These are phyloP conservation scores for Penicillium sp. DNA, from an alignment of 2,329 filamentous ascomycete species.

Conservation along the genomic window DNA sequence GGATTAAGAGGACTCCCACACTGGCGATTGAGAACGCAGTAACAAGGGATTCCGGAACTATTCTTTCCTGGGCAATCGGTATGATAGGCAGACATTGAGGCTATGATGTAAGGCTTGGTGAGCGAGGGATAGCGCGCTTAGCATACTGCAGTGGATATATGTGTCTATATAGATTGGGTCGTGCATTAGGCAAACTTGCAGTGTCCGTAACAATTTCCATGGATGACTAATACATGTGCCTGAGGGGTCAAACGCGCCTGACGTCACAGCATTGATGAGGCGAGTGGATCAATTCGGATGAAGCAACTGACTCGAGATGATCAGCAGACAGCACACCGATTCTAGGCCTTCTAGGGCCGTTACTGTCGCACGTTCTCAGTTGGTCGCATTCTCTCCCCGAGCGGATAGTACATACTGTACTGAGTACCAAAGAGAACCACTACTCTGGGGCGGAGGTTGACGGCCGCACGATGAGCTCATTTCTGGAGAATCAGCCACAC, in stretches of 20 bases:
- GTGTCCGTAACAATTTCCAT: not conserved
- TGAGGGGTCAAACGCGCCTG: not conserved
- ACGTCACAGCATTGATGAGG: not conserved
- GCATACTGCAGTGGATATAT: no score
- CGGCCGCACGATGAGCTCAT: slow-evolving; percentile 20
- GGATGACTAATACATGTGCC: not conserved
- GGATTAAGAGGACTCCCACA: no score
- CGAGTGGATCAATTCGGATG: not conserved
- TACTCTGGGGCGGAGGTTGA: slow-evolving; percentile 5
- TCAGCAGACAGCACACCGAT: slow-evolving; percentile 3
- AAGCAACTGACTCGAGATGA: not conserved
- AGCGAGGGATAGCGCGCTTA: no score
- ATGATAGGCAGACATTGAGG: no score
- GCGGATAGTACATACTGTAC: not conserved
- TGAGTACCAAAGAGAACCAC: not conserved
- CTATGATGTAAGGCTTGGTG: no score
- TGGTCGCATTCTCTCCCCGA: not conserved
- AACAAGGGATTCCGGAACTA: no score
- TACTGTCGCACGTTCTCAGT: not conserved
- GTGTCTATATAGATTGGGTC: no score
- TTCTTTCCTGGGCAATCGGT: no score
- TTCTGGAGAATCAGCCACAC: not conserved
- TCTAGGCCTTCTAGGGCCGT: not conserved
- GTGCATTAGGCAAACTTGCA: no score
- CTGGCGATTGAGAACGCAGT: no score